Evolutionary conservation across 768 basidiomycete species (phyloP).

Genomic region (Xerocomellus intermedius): DNA sequence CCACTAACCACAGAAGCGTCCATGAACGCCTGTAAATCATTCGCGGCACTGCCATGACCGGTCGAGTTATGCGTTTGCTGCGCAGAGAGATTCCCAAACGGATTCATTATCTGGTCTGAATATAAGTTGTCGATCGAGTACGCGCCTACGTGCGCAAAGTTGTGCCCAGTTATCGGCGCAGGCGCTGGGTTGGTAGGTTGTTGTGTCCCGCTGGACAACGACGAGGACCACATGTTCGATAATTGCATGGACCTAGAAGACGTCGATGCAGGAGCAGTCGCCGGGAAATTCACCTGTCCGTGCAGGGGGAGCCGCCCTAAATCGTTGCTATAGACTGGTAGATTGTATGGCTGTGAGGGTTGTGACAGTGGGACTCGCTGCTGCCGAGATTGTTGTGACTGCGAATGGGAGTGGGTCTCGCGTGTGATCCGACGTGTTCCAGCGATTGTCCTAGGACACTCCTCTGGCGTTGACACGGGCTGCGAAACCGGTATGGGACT

Average conservation of each 20-base stretch:
- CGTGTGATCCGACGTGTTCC: conserved; percentile 37
- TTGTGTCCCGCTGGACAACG: conserved; percentile 2
- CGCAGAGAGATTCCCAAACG: conserved; percentile 4
- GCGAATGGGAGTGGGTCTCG: conserved; percentile 15
- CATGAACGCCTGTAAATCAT: conserved; percentile 17
- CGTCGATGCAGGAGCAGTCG: neutral
- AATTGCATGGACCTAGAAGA: conserved; percentile 4
- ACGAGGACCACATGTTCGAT: conserved; percentile 22
- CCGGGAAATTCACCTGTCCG: conserved; percentile 23
- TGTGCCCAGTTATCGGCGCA: neutral
- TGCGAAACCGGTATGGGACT: conserved; percentile 33
- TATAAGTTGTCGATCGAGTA: conserved; percentile 27
- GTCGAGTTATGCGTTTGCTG: neutral
- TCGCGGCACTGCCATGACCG: neutral
- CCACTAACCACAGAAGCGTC: neutral
- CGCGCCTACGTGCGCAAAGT: conserved; percentile 1
- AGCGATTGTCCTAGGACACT: conserved; percentile 29
- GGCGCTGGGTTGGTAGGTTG: neutral
- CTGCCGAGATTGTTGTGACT: conserved; percentile 8
- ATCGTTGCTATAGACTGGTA: conserved; percentile 59
- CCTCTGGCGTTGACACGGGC: conserved; percentile 6
- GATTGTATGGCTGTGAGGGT: conserved; percentile 26
- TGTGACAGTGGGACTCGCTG: conserved; percentile 10
- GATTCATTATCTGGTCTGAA: conserved; percentile 14
- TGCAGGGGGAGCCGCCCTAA: conserved; percentile 54